Evolutionary conservation across 2,329 filamentous ascomycete genomes (phyloP), one percentile per base, ranked within the genome.

Genomic region (Calycina herbarum): DNA sequence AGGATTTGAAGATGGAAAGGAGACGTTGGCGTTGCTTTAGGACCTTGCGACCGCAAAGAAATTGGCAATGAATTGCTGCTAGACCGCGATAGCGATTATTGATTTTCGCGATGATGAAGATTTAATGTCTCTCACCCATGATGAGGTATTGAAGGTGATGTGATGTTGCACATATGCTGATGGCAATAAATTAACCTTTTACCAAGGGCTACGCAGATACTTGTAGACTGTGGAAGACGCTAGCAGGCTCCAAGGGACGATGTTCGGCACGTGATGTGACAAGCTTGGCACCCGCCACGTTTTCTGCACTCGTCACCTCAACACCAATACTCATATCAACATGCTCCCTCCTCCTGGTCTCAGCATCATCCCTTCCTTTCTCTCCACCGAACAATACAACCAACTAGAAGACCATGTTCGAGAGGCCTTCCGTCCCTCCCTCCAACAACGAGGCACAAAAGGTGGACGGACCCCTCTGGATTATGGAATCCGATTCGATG

Each of bases 281-380:
- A 29, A 29, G 27, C 27, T 29, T 29, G 27, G 27, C 27, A 29
- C 27, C 27, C 27, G 27, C 27, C 27, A 29, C 27, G 27, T 29
- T 29, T 29, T 29, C 27, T 29, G 27, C 20, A 20, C 27, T 29
- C 27, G 27, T 29, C 27, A 29, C 4, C 27, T 29, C 27, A 29
- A 29, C 27, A 29, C 27, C 27, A 29, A 29, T 29, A 29, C 27
- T 29, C 35, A 20, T 59, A 35, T 8, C 58, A 27, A 15, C 58
- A 59, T 59, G 58, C 58, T 45, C 42, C 58, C 58, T 59, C 58
- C 58, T 59, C 35, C 58, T 8, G 58, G 58, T 8, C 58, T 59
- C 33, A 40, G 31, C 7, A 59, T 59, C 20, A 59, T 59, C 20
- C 58, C 58, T 27, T 59, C 58, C 7, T 59, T 59, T 40, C 58